Conservation (phyloP, 371 early-diverging fungal genomes). For the Paramicrosporidium saccamoebae region DNA sequence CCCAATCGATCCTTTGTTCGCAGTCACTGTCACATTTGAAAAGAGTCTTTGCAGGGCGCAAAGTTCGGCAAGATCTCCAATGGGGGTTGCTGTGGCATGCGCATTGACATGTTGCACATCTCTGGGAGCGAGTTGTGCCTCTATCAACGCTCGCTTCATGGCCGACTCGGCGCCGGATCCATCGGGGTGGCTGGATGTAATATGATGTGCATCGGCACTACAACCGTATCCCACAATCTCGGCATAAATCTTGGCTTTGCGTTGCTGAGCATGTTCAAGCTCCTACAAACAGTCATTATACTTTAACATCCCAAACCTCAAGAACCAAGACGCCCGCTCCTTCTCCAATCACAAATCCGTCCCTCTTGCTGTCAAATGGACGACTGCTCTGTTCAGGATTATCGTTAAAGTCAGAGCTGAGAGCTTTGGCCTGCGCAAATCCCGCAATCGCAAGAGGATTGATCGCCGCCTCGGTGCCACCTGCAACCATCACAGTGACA, state of each 20-base stretch:
- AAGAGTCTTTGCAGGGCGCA: conserved; percentile 42
- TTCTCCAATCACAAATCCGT: conserved; percentile 82
- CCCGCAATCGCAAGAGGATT: conserved; percentile 61
- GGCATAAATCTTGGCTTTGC: conserved; percentile 61
- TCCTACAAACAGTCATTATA: conserved; percentile 9
- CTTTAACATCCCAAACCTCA: conserved; percentile 8
- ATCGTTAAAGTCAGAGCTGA: conserved; percentile 38
- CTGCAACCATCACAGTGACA: conserved; percentile 82
- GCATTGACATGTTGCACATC: conserved; percentile 68
- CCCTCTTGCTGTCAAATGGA: conserved; percentile 52
- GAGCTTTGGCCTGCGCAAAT: conserved; percentile 49
- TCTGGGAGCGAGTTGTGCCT: conserved; percentile 13
- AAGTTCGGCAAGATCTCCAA: conserved; percentile 41
- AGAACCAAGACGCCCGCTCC: conserved; percentile 69
- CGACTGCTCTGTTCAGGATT: conserved; percentile 34
- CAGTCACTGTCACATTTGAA: conserved; percentile 27
- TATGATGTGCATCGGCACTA: conserved; percentile 72
- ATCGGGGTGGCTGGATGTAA: conserved; percentile 58
- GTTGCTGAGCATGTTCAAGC: conserved; percentile 40
- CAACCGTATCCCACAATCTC: conserved; percentile 63
- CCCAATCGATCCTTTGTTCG: conserved; percentile 64
- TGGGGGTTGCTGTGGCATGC: conserved; percentile 72
- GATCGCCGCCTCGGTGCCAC: conserved; percentile 58
- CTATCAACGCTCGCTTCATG: conserved; percentile 39
- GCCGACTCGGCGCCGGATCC: conserved; percentile 51